Percentiles rank a stretch among this genome's conserved stretches.
These are phyloP conservation scores for Massariosphaeria phaeospora DNA, from an alignment of 495 filamentous ascomycete genomes.

Conservation along the genomic window DNA sequence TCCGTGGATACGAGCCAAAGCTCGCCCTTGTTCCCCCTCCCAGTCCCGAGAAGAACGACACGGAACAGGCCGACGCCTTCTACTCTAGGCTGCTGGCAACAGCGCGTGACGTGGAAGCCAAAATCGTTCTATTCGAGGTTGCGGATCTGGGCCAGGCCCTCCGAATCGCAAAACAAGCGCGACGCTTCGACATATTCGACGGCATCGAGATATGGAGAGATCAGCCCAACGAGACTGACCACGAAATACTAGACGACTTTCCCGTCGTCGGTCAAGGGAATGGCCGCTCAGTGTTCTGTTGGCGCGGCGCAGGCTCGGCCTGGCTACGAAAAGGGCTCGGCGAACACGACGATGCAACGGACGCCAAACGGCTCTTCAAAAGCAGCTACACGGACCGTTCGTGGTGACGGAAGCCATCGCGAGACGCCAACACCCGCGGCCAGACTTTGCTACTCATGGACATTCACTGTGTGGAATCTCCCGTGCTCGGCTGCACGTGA, in stretches of 20 bases:
- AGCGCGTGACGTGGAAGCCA: constrained; percentile 38
- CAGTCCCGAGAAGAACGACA: neutral
- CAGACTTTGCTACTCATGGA: too few relatives aligned
- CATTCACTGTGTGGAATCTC: too few relatives aligned
- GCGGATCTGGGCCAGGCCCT: constrained; percentile 48
- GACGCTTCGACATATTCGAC: constrained; percentile 32
- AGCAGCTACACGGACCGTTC: too few relatives aligned
- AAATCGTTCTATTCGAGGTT: constrained; percentile 54
- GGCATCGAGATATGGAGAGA: constrained; percentile 54
- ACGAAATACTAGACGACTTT: neutral
- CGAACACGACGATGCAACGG: neutral
- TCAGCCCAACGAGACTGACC: constrained; percentile 22
- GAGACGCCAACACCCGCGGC: too few relatives aligned
- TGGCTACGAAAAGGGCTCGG: constrained; percentile 16
- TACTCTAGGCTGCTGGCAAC: constrained; percentile 51
- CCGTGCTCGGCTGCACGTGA: too few relatives aligned
- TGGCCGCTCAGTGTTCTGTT: constrained; percentile 31
- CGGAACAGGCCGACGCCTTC: constrained; percentile 52
- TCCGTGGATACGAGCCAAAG: constrained; percentile 73
- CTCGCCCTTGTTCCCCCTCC: constrained; percentile 66
- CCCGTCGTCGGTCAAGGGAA: constrained; percentile 26
- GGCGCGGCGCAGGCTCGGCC: constrained; percentile 6
- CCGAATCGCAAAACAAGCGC: constrained; percentile 26
- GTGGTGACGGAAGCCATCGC: too few relatives aligned
- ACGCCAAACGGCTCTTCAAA: neutral